Base-by-base conservation (phyloP, 2,329 filamentous ascomycete genomes). In the Dichotomopilus funicola region DNA sequence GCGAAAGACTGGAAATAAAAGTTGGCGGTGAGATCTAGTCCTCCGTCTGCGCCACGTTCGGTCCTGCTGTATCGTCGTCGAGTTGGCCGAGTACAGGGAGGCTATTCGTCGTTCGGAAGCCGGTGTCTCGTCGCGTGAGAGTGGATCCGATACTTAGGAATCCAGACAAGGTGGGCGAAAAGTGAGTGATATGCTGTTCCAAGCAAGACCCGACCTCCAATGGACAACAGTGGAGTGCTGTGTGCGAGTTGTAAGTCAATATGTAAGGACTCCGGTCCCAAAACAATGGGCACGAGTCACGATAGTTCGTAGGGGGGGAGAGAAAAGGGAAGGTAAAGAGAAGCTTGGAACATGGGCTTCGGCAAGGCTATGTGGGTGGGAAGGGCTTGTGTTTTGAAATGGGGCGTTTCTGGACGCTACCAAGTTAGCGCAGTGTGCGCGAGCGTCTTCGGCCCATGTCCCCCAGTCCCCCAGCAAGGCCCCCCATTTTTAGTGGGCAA, bases 231-330 rank as follows among this genome's bases (percentile, higher is more conserved):
- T 64, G 70, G 66, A 70, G 66, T 72, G 70, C 70, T 66, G 65
- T 72, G 72, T 71, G 65, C 71, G 70, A 72, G 73, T 27, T 71
- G 61, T 66, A 57, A 62, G 58, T 71, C 70, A 71, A 73, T 74
- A 73, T 73, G 70, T 67, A 69, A 68, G 69, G 67, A 61, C 62
- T 65, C 61, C 62, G 63, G 66, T 64, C 63, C 64, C 64, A 68
- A 68, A 66, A 59, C 62, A 68, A 27, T 27, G 19, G 19, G 19
- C 19, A 27, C 19, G 19, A 27, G 19, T 27, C 19, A 27, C 19
- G 19, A 27, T 27, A 27, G 19, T 27, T 27, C 62, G 61, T 62
- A 64, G 67, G 63, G 63, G 65, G 65, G 36, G 65, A 63, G 34
- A 40, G 40, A 46, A 64, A 63, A 69, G 66, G 65, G 67, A 51